Evolutionary conservation across 2,329 filamentous ascomycete genomes (phyloP).

Genomic region (Shiraia bambusicola): DNA sequence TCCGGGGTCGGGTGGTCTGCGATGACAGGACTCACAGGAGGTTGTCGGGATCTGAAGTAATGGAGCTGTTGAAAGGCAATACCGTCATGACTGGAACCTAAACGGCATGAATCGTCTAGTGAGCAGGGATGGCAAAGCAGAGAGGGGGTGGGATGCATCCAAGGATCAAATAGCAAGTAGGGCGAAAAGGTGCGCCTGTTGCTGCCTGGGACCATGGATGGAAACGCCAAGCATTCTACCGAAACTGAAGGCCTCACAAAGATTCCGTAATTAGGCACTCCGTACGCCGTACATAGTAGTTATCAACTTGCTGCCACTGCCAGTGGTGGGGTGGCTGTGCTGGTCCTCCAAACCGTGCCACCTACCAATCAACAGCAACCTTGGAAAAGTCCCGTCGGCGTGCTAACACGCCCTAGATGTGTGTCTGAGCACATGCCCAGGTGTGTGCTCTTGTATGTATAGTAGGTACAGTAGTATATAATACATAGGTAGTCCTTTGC

Average conservation of each 20-base stretch:
- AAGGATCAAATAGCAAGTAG: slow-evolving; percentile 8
- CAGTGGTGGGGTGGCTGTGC: too few species aligned
- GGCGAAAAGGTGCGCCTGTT: slow-evolving; percentile 18
- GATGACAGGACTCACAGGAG: too few species aligned
- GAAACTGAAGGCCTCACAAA: slow-evolving; percentile 9
- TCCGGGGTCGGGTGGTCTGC: not conserved
- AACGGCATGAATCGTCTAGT: too few species aligned
- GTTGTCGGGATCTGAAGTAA: slow-evolving; percentile 4
- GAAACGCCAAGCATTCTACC: slow-evolving; percentile 15
- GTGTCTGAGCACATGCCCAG: not conserved
- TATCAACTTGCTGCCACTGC: too few species aligned
- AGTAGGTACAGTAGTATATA: too few species aligned
- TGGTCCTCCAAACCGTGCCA: not conserved
- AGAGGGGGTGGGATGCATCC: slow-evolving; percentile 22
- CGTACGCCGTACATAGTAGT: too few species aligned
- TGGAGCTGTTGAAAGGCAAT: slow-evolving; percentile 25
- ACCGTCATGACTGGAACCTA: slow-evolving; percentile 2
- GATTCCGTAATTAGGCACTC: too few species aligned
- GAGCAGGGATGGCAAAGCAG: slow-evolving; percentile 1
- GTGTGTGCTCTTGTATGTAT: not conserved
- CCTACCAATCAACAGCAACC: not conserved
- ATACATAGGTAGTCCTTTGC: too few species aligned
- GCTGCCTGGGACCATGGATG: slow-evolving; percentile 12
- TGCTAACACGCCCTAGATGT: too few species aligned
- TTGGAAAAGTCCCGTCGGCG: not conserved